Evolutionary conservation across 2,329 filamentous ascomycete genomes (phyloP), one percentile per base, ranked within the genome.

Genomic region (Aspergillus sp.): DNA sequence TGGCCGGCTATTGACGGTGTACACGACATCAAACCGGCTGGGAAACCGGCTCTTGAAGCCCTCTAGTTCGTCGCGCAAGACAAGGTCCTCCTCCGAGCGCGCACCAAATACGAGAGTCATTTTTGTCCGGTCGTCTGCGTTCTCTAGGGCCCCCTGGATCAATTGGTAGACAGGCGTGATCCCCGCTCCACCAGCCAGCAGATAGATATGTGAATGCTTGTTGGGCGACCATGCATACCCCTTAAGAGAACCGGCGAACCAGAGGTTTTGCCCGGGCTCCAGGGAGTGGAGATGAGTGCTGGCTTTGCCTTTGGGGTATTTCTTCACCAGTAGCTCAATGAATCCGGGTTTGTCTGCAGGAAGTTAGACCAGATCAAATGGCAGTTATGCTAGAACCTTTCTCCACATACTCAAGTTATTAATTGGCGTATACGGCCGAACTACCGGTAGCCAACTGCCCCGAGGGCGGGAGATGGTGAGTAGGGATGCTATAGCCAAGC

Each of bases 91-190:
- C 34, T 80, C 75, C 0, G 67, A 70, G 41, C 82, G 81, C 37
- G 75, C 76, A 20, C 78, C 80, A 47, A 76, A 81, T 0, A 85
- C 61, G 1, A 85, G 66, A 0, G 72, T 75, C 26, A 84, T 64
- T 33, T 66, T 67, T 1, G 80, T 84, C 37, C 61, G 63, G 44
- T 84, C 80, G 1, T 66, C 55, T 0, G 75, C 68, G 47, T 82
- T 73, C 27, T 61, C 55, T n/a, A 81, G 60, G 35, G 82, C 78
- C 2, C 74, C 74, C 30, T 67, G 71, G 2, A 72, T 64, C 2
- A 82, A 68, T 51, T 81, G 76, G 51, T 74, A 82, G 42, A 80
- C 69, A 0, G 81, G 80, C 0, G 80, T 84, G 42, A 86, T 82
- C 12, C 81, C 81, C 0, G 78, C 78, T 8, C 81, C 80, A 27